phyloP scores from a whole-genome alignment of 225 moss, liverwort and hornwort genomes.

The Polytrichum commune region DNA sequence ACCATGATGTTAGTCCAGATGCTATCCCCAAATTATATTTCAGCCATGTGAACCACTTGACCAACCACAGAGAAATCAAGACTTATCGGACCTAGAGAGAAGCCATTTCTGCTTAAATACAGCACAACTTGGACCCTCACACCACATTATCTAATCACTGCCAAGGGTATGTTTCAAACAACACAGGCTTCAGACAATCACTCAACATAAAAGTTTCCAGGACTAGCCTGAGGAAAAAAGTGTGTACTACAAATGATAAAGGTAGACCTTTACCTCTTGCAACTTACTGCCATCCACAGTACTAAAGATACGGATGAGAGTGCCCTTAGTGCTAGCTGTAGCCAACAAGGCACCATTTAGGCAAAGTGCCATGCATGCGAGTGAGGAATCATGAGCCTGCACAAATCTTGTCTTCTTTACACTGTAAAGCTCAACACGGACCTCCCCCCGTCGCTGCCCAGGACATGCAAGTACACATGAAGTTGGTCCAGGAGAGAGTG shows the following conservation, averaged over 20 bases:
- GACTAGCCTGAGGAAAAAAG: neutral
- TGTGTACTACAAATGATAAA: too few species aligned
- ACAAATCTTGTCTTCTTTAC: slow-evolving; percentile 70
- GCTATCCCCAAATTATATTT: neutral
- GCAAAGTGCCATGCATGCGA: slow-evolving; percentile 70
- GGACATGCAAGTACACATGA: slow-evolving; percentile 83
- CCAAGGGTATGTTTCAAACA: too few species aligned
- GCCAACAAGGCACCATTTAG: slow-evolving; percentile 68
- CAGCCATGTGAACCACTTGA: too few species aligned
- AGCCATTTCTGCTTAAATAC: neutral
- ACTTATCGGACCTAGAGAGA: neutral
- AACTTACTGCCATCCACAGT: slow-evolving; percentile 72
- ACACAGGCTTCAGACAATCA: neutral
- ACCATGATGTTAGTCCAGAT: slow-evolving; percentile 11
- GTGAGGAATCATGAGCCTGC: slow-evolving; percentile 68
- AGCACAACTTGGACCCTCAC: neutral
- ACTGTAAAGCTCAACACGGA: slow-evolving; percentile 66
- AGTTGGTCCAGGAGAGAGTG: slow-evolving; percentile 57
- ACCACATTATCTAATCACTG: too few species aligned
- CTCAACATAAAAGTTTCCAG: neutral
- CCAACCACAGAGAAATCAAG: too few species aligned
- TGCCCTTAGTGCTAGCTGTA: slow-evolving; percentile 82
- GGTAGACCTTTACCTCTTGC: slow-evolving; percentile 49
- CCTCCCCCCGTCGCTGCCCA: slow-evolving; percentile 73
- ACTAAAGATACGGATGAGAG: slow-evolving; percentile 74